Base-by-base conservation (phyloP, 2,329 filamentous ascomycete genomes). In the Dactylellina leptospora region DNA sequence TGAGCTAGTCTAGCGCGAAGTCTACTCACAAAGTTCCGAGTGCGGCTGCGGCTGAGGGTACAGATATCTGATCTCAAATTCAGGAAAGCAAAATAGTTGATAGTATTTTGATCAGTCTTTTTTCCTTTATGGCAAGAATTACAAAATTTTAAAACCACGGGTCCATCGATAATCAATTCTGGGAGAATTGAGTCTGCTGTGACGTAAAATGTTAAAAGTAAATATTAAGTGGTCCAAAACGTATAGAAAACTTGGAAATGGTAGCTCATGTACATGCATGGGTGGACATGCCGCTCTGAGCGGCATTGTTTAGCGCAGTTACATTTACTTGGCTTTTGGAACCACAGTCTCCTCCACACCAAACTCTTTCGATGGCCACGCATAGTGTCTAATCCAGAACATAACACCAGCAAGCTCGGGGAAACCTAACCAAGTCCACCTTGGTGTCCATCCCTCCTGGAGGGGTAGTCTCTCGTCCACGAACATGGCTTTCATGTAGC, bases 391-490 rank as follows among this genome's bases (percentile, higher is more conserved):
- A 48, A 48, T 48, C 44, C 44, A 48, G 25, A 48, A 48, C 44
- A 48, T 48, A 25, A 48, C 23, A 18, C 20, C 16, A 48, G 22
- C 44, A 48, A 48, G 44, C 44, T 48, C 44, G 25, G 44, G 44
- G 44, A 48, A 48, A 48, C 44, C 44, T 25, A 48, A 48, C 44
- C 44, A 48, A 16, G 44, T 48, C 44, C 44, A 48, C 22, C 44
- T 48, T 48, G 44, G 44, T 48, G 44, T 48, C 50, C 50, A 54
- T 40, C 50, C 50, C 33, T 54, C 50, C 18, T 36, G 9, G 27
- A 54, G 50, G 27, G 50, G 50, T 13, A 74, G 44, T 58, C 42
- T 74, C 51, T 72, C 68, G 33, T 74, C 58, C 22, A 50, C 50
- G 16, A 74, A 56, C 38, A 55, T 62, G 28, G 20, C 38, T 40